A percentile compares a stretch with the other conserved stretches of the same genome.
Conservation (phyloP, 306 rosid genomes). For the Gillenia trifoliata region DNA sequence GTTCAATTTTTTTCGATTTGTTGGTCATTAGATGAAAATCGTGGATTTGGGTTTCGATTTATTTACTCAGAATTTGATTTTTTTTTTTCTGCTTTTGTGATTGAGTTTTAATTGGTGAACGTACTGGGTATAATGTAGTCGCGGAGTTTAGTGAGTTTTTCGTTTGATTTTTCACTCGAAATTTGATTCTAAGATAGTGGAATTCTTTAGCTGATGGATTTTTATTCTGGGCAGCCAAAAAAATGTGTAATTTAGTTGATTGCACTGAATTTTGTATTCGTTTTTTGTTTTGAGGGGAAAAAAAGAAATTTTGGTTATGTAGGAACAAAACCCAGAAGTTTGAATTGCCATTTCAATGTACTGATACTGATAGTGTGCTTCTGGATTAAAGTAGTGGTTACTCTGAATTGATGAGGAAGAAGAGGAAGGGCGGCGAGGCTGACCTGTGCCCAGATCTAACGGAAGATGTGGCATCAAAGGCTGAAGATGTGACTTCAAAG, state of each 20-base stretch:
- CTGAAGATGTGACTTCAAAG: slow-evolving; percentile 30
- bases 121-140: slow-evolving; percentile 2
- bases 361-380: slow-evolving; percentile 12
- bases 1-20: neutral
- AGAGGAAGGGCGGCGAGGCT: slow-evolving; percentile 83
- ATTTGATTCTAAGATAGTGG: neutral
- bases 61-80: neutral
- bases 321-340: slow-evolving; percentile 19
- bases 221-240: neutral
- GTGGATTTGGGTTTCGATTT: neutral
- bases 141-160: neutral
- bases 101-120: neutral
- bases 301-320: neutral
- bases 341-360: slow-evolving; percentile 10
- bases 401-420: slow-evolving; percentile 79
- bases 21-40: neutral
- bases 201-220: neutral
- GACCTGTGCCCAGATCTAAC: slow-evolving; percentile 42
- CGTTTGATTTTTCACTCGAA: neutral
- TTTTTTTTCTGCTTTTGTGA: neutral
- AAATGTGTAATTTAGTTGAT: neutral
- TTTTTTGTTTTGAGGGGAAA: neutral
- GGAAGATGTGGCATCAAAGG: slow-evolving; percentile 28
- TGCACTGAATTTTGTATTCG: slow-evolving; percentile 9
- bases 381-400: slow-evolving; percentile 16